Conservation (phyloP, 2,329 filamentous ascomycete species). For the Ascosphaera apis region DNA sequence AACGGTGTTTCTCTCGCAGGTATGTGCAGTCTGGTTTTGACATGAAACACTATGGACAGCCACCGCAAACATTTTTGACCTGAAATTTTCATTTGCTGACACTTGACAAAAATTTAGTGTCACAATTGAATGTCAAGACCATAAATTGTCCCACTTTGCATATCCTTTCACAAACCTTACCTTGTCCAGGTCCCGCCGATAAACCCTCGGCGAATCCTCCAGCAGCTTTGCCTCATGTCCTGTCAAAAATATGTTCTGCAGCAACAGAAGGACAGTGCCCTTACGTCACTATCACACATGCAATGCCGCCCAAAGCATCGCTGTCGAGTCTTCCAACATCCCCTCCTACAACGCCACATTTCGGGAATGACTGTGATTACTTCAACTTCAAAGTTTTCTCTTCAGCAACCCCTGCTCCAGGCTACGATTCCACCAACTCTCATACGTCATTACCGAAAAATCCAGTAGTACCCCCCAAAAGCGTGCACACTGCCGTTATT, state of each 20-base stretch:
- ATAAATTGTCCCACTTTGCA: slow-evolving; percentile 14
- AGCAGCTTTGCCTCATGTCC: slow-evolving; percentile 28
- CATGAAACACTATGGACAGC: background rate
- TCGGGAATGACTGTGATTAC: slow-evolving; percentile 28
- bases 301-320: slow-evolving; percentile 37
- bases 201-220: slow-evolving; percentile 2
- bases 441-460: slow-evolving; percentile 5
- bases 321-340: slow-evolving; percentile 38
- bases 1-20: background rate
- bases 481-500: slow-evolving; percentile 36
- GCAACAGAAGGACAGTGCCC: slow-evolving; percentile 27
- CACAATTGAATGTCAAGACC: background rate
- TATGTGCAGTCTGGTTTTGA: background rate
- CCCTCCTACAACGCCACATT: slow-evolving; percentile 34
- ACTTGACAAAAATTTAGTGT: background rate
- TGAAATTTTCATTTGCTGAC: too few species aligned
- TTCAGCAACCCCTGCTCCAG: slow-evolving; percentile 34
- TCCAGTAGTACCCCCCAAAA: slow-evolving; percentile 35
- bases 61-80: background rate
- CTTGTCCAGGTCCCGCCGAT: slow-evolving; percentile 26
- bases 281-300: slow-evolving; percentile 42
- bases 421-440: slow-evolving; percentile 29
- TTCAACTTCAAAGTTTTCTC: slow-evolving; percentile 39
- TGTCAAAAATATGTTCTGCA: slow-evolving; percentile 30
- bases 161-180: slow-evolving; percentile 37